Evolutionary conservation across 2,329 filamentous ascomycete species (phyloP).

Genomic region (Alternaria sp.): DNA sequence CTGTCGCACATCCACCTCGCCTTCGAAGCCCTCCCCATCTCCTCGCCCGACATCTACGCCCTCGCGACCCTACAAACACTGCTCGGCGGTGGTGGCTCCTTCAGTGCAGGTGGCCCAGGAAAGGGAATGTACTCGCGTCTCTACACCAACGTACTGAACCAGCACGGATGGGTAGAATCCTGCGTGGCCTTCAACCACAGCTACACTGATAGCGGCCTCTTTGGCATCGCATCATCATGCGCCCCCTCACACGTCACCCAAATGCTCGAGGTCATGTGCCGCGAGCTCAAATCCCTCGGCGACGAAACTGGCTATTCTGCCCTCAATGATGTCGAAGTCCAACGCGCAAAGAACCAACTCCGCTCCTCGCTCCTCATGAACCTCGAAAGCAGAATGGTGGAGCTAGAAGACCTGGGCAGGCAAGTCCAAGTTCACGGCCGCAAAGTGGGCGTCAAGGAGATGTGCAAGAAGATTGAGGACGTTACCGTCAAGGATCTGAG

Average conservation of each 20-base stretch:
- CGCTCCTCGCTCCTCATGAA: conserved; percentile 93
- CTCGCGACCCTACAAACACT: conserved; percentile 94
- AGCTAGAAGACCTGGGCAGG: conserved; percentile 91
- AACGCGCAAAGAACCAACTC: conserved; percentile 95
- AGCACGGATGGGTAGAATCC: conserved; percentile 95
- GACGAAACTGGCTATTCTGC: conserved; percentile 75
- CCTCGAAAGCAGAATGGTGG: conserved; percentile 94
- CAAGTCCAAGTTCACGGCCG: conserved; percentile 96
- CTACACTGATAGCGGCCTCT: conserved; percentile 94
- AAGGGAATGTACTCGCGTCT: conserved; percentile 99
- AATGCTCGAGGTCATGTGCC: conserved; percentile 96
- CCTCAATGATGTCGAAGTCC: conserved; percentile 78
- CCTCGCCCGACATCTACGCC: conserved; percentile 91
- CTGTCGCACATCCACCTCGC: conserved; percentile 94
- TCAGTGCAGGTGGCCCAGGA: conserved; percentile 93
- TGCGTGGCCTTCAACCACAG: conserved; percentile 97
- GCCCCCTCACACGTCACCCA: conserved; percentile 75
- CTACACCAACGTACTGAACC: conserved; percentile 97
- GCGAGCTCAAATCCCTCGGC: conserved; percentile 80
- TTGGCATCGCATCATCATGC: conserved; percentile 90
- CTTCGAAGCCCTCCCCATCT: conserved; percentile 92
- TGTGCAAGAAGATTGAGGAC: conserved; percentile 85
- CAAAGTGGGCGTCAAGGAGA: conserved; percentile 90
- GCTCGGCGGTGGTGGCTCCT: conserved; percentile 93
- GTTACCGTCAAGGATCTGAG: conserved; percentile 82